Conservation (phyloP, 2,329 filamentous ascomycete genomes). For the Penicillium expansum region DNA sequence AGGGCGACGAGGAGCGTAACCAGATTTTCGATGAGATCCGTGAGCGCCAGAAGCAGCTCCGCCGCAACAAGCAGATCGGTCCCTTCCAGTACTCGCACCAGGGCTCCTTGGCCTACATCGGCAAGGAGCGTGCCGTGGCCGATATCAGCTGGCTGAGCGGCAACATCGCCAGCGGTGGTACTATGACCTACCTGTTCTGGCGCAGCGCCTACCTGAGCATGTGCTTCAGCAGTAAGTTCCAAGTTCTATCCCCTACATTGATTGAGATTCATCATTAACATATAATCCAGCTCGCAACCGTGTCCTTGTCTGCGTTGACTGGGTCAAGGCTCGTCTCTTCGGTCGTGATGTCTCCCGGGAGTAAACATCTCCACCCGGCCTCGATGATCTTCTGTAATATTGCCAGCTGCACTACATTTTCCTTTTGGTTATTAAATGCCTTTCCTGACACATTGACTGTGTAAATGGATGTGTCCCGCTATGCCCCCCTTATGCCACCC, state of each 20-base stretch:
- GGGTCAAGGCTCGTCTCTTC: slow-evolving; percentile 95
- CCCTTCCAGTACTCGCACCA: slow-evolving; percentile 99
- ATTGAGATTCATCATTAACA: slow-evolving; percentile 1
- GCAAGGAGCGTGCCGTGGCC: slow-evolving; percentile 94
- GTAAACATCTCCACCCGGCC: slow-evolving; percentile 30
- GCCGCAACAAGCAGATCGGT: slow-evolving; percentile 88
- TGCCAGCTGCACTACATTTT: slow-evolving; percentile 7
- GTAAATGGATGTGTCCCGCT: slow-evolving; percentile 1
- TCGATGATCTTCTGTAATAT: slow-evolving; percentile 13
- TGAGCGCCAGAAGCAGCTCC: slow-evolving; percentile 77
- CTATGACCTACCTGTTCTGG: slow-evolving; percentile 97
- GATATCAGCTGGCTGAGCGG: slow-evolving; percentile 97
- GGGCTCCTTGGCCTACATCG: slow-evolving; percentile 95
- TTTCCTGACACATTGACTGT: not conserved
- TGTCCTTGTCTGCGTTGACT: slow-evolving; percentile 87
- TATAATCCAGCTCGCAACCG: slow-evolving; percentile 74
- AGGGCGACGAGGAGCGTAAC: slow-evolving; percentile 58
- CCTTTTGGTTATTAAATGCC: slow-evolving; percentile 9
- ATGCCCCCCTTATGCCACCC: slow-evolving; percentile 18
- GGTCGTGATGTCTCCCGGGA: slow-evolving; percentile 75
- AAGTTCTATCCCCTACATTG: slow-evolving; percentile 13
- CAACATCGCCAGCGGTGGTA: slow-evolving; percentile 90
- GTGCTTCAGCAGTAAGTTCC: slow-evolving; percentile 97
- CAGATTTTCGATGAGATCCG: slow-evolving; percentile 73
- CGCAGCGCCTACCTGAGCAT: slow-evolving; percentile 96